Evolutionary conservation across 768 basidiomycete genomes (phyloP).

Genomic region (Saitozyma sp.): DNA sequence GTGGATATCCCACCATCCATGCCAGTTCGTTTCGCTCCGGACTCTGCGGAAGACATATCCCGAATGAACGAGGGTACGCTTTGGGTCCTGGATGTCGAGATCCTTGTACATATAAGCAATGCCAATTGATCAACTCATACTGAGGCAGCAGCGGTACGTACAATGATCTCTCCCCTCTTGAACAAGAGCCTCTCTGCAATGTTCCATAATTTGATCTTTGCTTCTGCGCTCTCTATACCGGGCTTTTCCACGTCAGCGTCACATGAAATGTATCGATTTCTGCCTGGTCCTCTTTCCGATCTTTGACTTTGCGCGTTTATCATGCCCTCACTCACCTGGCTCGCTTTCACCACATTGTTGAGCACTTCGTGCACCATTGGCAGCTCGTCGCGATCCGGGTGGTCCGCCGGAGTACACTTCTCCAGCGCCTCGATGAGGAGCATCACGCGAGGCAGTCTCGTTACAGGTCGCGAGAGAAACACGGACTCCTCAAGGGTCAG

Average conservation of each 20-base stretch:
- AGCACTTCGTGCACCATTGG: slow-evolving; percentile 71
- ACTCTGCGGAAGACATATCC: slow-evolving; percentile 65
- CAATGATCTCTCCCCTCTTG: slow-evolving; percentile 78
- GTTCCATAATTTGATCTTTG: slow-evolving; percentile 83
- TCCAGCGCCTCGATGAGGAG: slow-evolving; percentile 71
- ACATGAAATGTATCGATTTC: background rate
- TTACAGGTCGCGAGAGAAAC: slow-evolving; percentile 81
- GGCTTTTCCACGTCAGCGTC: slow-evolving; percentile 58
- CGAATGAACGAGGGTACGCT: slow-evolving; percentile 68
- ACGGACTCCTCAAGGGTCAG: slow-evolving; percentile 60
- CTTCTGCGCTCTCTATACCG: slow-evolving; percentile 86
- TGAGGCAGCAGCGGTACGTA: slow-evolving; percentile 52
- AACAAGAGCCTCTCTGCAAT: slow-evolving; percentile 73
- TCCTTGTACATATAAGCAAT: slow-evolving; percentile 59
- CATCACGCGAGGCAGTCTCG: slow-evolving; percentile 77
- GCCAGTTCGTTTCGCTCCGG: slow-evolving; percentile 66
- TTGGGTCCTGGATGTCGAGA: slow-evolving; percentile 74
- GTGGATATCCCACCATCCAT: slow-evolving; percentile 60
- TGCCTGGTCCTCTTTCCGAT: background rate
- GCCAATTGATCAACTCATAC: background rate
- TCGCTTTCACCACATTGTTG: slow-evolving; percentile 73
- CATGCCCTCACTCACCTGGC: slow-evolving; percentile 48
- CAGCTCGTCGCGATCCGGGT: slow-evolving; percentile 74
- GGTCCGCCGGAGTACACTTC: slow-evolving; percentile 63
- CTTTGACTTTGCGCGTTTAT: too few relatives aligned